These are phyloP conservation scores for Pseudognaphalium luteoalbum DNA, from an alignment of 129 eudicot genomes.

Conservation along the genomic window DNA sequence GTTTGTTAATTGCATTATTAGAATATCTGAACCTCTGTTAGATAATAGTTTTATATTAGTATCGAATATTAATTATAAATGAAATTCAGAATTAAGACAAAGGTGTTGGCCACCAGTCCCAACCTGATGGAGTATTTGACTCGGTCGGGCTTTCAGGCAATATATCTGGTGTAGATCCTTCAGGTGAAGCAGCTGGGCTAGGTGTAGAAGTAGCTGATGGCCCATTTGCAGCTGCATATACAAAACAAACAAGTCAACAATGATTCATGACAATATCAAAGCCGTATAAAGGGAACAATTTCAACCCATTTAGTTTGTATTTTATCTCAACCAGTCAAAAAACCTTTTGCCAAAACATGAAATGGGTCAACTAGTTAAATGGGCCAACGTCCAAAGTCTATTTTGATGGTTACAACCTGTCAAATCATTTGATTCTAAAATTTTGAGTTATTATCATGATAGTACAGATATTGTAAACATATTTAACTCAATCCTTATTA, in stretches of 20 bases:
- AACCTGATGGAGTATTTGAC: slow-evolving; percentile 38
- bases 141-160: slow-evolving; percentile 41
- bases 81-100: not conserved
- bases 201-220: slow-evolving; percentile 41
- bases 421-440: not conserved
- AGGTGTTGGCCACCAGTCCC: not conserved
- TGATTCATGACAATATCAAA: not conserved
- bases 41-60: not conserved
- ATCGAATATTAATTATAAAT: not conserved
- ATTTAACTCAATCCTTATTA: not conserved
- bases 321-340: not conserved
- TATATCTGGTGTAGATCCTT: slow-evolving; percentile 39
- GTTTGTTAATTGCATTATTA: not conserved
- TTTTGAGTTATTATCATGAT: not conserved
- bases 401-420: not conserved
- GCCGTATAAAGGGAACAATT: not conserved
- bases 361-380: not conserved
- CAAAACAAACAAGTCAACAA: not conserved
- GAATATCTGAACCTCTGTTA: not conserved
- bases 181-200: slow-evolving; percentile 52
- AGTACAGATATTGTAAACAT: not conserved
- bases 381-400: not conserved
- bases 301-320: not conserved
- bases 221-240: slow-evolving; percentile 43
- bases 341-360: not conserved